Evolutionary conservation across 495 filamentous ascomycete genomes (phyloP), one percentile per base, ranked within the genome.

Genomic region (Podospora fimiseda): DNA sequence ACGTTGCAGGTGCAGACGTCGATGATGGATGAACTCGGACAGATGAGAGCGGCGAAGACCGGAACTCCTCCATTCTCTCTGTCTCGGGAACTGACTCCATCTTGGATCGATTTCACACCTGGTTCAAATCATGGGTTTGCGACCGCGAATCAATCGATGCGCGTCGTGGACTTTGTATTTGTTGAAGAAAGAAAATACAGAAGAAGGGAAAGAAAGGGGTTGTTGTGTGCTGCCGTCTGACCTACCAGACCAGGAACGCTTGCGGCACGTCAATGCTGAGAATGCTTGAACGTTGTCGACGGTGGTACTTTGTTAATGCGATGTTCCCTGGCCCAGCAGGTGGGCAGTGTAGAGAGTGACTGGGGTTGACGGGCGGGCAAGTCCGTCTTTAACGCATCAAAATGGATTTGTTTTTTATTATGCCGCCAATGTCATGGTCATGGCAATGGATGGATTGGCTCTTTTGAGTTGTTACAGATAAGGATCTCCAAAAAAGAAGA

Each of bases 61-160:
- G 70, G 54, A 79, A 80, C 58, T 79, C 75, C 72, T 80, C 78
- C 78, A 81, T 77, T 52, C 74, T 64, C 67, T 81, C 74, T 6
- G 76, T 79, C 61, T 81, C 78, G 50, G 77, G 78, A 55, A 80
- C 77, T 15, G 76, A 75, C 57, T 81, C 78, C 78, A 81, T 81
- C 47, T 50, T 69, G 65, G 51, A 55, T 43, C 45, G 27, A 24
- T 44, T 51, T 54, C 53, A 30, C 58, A 52, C 47, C 51, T 53
- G 62, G 19, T 42, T 22, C 21, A 18, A 27, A 38, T 39, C 27
- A 41, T 42, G 22, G 43, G 37, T 23, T 15, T 8, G 20, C 19
- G 48, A 21, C 8, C 43, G 20, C 30, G 24, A 49, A 21, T 8
- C 16, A 44, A 22, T 44, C 42, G 42, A 44, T 23, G 41, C n/a